Base-by-base conservation (phyloP, 2,329 filamentous ascomycete species). In the Calonectria pseudoreteaudii region DNA sequence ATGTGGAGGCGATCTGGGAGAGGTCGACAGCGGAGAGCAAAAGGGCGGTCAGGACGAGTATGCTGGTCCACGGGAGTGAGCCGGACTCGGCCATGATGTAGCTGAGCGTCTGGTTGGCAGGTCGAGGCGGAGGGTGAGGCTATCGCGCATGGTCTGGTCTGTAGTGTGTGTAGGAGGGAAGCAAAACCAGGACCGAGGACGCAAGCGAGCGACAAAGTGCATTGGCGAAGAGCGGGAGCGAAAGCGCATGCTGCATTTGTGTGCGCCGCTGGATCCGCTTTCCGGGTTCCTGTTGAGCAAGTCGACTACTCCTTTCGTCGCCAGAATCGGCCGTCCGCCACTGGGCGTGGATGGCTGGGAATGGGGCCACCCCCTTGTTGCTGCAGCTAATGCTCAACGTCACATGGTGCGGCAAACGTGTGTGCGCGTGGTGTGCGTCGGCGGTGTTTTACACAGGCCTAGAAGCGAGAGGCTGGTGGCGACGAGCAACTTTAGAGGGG, bases 11-110 rank as follows among this genome's bases (percentile, higher is more conserved):
- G 75, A 88, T 86, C 81, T 91, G 90, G 72, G 83, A 85, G 79
- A 90, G 84, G 76, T 92, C 87, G 77, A 90, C 86, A 74, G 90
- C 82, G 52, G 89, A 89, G 72, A 92, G 87, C 56, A 87, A 83
- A 81, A 91, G 86, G 75, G 91, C 90, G 83, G 90, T 90, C 82
- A 91, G 84, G 77, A 90, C 86, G 73, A 92, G 86, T 81, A 91
- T 85, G 77, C 90, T 85, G 82, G 89, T 88, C 90, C 90, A 91
- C 84, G 90, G 87, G 72, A 88, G 85, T 80, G 85, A 85, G 79
- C 86, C 85, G 77, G 87, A 86, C 82, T 88, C 86, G 81, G 86
- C 85, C 89, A 90, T 91, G 82, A 79, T 83, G 82, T 75, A 81
- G 80, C 76, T 75, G 77, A 78, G 78, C 79, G 78, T 78, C 78